These are phyloP conservation scores for Corylus americana DNA, from an alignment of 306 rosid species.

Conservation along the genomic window DNA sequence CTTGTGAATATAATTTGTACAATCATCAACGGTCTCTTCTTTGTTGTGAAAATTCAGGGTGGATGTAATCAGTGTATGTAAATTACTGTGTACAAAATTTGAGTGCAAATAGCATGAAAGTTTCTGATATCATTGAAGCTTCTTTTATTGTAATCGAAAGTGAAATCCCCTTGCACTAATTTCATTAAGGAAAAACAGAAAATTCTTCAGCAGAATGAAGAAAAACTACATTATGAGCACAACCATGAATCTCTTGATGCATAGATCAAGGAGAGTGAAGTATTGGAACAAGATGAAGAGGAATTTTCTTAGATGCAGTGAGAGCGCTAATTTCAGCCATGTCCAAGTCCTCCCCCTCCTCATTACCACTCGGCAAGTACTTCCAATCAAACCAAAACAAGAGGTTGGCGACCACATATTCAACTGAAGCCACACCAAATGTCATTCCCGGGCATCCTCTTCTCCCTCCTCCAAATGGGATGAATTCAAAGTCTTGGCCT, in stretches of 20 bases:
- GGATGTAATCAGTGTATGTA: too few relatives aligned
- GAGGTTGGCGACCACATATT: constrained; percentile 14
- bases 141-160: not conserved
- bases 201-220: not conserved
- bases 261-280: not conserved
- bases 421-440: constrained; percentile 20
- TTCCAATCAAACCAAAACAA: constrained; percentile 4
- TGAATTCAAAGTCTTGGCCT: constrained; percentile 25
- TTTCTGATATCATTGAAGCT: too few relatives aligned
- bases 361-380: too few relatives aligned
- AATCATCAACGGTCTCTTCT: too few relatives aligned
- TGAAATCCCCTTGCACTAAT: not conserved
- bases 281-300: not conserved
- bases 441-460: constrained; percentile 33
- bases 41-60: too few relatives aligned
- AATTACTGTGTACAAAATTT: too few relatives aligned
- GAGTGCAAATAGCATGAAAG: too few relatives aligned
- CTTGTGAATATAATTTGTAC: too few relatives aligned
- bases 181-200: not conserved
- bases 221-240: not conserved
- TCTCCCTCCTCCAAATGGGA: constrained; percentile 39
- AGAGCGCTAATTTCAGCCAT: not conserved
- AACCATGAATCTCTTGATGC: not conserved
- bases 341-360: not conserved
- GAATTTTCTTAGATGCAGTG: not conserved